These are phyloP conservation scores for Suhomyces kunorum DNA, from an alignment of 1,139 yeast genomes.

Conservation along the genomic window DNA sequence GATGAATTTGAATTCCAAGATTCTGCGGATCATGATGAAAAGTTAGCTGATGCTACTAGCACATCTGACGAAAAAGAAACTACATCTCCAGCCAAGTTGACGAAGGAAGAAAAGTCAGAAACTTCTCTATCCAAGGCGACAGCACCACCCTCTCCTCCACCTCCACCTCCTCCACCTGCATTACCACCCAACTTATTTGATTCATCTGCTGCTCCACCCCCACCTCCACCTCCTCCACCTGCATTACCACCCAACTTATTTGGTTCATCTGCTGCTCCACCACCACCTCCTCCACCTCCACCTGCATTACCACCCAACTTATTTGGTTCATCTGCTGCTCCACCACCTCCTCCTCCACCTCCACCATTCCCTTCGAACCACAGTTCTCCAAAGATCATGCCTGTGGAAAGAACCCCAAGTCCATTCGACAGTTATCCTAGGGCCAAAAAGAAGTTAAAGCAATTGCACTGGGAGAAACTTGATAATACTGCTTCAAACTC, in stretches of 20 bases:
- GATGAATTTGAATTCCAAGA: constrained; percentile 6
- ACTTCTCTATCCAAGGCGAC: neutral
- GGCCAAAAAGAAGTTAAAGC: constrained; percentile 77
- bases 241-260: too few species aligned
- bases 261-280: too few species aligned
- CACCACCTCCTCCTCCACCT: constrained; percentile 28
- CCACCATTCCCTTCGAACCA: constrained; percentile 22
- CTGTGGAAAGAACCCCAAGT: constrained; percentile 19
- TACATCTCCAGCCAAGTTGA: neutral
- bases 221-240: constrained; percentile 19
- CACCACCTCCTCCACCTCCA: constrained; percentile 16
- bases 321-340: constrained; percentile 13
- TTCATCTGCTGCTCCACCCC: too few species aligned
- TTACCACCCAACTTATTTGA: too few species aligned
- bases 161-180: constrained; percentile 22
- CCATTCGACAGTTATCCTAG: constrained; percentile 66
- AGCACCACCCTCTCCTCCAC: constrained; percentile 18
- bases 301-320: constrained; percentile 2
- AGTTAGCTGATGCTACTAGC: neutral
- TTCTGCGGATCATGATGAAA: neutral
- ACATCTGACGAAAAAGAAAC: neutral
- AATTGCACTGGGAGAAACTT: constrained; percentile 81
- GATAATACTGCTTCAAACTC: constrained; percentile 60
- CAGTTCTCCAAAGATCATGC: constrained; percentile 13
- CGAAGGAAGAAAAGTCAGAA: neutral